Conservation (phyloP, 306 rosid genomes). For the Myrica gale region DNA sequence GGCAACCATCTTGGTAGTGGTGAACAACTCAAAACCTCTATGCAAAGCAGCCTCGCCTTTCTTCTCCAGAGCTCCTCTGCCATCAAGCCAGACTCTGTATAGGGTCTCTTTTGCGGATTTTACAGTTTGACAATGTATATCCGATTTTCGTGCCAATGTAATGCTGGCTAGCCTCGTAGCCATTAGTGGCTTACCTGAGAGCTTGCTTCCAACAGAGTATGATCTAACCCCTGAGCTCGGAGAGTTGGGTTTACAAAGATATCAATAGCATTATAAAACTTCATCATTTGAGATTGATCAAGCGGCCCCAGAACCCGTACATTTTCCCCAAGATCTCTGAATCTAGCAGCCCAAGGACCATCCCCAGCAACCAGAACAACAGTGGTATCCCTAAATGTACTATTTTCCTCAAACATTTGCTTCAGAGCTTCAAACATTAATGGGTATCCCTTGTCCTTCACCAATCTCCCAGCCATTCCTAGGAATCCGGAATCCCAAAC, state of each 20-base stretch:
- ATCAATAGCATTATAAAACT: slow-evolving; percentile 59
- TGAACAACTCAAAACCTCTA: slow-evolving; percentile 67
- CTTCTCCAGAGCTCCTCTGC: slow-evolving; percentile 41
- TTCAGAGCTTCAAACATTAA: slow-evolving; percentile 64
- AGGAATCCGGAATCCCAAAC: slow-evolving; percentile 41
- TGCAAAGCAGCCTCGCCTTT: slow-evolving; percentile 55
- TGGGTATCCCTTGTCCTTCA: slow-evolving; percentile 74
- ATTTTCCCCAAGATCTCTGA: slow-evolving; percentile 50
- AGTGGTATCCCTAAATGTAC: slow-evolving; percentile 34
- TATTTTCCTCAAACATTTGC: slow-evolving; percentile 45
- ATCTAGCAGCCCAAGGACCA: slow-evolving; percentile 79
- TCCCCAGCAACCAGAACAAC: slow-evolving; percentile 66
- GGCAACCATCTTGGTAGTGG: slow-evolving; percentile 65
- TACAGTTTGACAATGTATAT: slow-evolving; percentile 59
- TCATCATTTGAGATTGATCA: slow-evolving; percentile 54
- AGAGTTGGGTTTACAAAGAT: slow-evolving; percentile 52
- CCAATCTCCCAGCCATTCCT: slow-evolving; percentile 73
- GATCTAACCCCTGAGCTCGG: slow-evolving; percentile 62
- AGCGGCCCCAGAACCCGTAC: slow-evolving; percentile 56
- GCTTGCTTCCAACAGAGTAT: slow-evolving; percentile 62
- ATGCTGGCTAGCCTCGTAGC: slow-evolving; percentile 72
- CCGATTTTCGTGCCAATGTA: slow-evolving; percentile 53
- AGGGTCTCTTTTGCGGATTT: slow-evolving; percentile 46
- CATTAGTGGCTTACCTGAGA: slow-evolving; percentile 61
- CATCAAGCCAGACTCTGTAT: slow-evolving; percentile 37